Base-by-base conservation (phyloP, 176 grass and related monocot species). In the Cenchrus americanus region DNA sequence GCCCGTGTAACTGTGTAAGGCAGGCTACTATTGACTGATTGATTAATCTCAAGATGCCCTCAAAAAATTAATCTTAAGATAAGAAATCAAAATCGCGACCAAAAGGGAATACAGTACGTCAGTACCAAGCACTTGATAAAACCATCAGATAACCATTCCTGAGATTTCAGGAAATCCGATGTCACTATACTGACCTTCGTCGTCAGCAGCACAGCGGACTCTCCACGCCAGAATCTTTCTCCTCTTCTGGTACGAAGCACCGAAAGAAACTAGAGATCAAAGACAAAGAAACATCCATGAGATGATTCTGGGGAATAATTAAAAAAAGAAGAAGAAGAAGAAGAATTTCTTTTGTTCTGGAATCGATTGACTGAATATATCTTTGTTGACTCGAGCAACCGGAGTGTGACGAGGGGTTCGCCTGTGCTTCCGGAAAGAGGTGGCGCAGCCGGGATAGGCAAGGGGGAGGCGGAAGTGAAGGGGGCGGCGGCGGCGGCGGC, bases 131-230 rank as follows among this genome's bases (percentile, higher is more conserved):
- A 52, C 14, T 57, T 14, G 5, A 57, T 47, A 23, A 50, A 78
- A 19, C 22, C 43, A 63, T 1, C 15, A 18, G 44, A 42, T 5
- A 51, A 6, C 19, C 5, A 71, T 17, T 64, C 46, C 46, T 75
- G 32, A 22, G 4, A 34, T 18, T 62, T 32, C 15, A 23, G 43
- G 43, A 48, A 37, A 55, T 78, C 57, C 57, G 46, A 19, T 60
- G 50, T 40, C 73, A 65, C 30, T 44, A 78, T 42, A 81, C 76
- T 69, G 41, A 89, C 87, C 87, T 81, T 89, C 69, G 52, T 76
- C 62, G 5, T 81, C 82, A 75, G 77, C 63, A 54, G 54, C 43
- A 37, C 87, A 89, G 32, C 1, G 57, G 69, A 85, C 17, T 44
- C 70, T 63, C 70, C 69, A 13, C 34, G 27, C 41, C 4, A 12